Percentiles rank a stretch among this genome's conserved stretches.
Conservation (phyloP, 768 basidiomycete genomes). For the Lactarius trivialis region DNA sequence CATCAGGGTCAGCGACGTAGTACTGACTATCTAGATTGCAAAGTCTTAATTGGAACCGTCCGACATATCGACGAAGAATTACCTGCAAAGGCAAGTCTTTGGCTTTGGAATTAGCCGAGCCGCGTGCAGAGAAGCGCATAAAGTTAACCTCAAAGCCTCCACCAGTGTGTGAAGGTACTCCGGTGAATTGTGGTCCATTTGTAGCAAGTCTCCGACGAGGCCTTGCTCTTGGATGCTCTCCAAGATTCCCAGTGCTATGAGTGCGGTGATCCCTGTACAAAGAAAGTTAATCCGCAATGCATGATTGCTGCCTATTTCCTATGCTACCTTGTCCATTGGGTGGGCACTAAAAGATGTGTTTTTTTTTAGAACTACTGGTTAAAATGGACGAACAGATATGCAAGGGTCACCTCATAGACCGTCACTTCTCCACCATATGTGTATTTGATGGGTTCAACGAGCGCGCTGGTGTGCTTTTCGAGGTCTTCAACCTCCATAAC, state of each 20-base stretch:
- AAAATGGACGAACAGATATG: neutral
- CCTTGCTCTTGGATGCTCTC: slow-evolving; percentile 78
- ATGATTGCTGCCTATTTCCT: neutral
- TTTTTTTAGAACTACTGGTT: slow-evolving; percentile 1
- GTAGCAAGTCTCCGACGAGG: slow-evolving; percentile 56
- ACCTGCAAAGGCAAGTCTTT: slow-evolving; percentile 64
- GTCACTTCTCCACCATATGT: slow-evolving; percentile 83
- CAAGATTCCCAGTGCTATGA: slow-evolving; percentile 88
- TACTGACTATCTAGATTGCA: slow-evolving; percentile 62
- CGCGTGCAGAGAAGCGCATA: neutral
- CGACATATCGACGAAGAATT: slow-evolving; percentile 19
- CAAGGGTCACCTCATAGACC: slow-evolving; percentile 68
- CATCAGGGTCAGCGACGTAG: slow-evolving; percentile 89
- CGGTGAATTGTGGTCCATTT: slow-evolving; percentile 86
- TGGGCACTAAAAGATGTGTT: slow-evolving; percentile 51
- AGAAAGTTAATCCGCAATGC: neutral
- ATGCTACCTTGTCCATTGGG: slow-evolving; percentile 85
- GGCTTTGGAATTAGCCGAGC: neutral
- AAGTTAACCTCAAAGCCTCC: slow-evolving; percentile 68
- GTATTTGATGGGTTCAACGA: slow-evolving; percentile 89
- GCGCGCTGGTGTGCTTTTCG: slow-evolving; percentile 66
- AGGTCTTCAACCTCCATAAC: slow-evolving; percentile 94
- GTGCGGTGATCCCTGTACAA: slow-evolving; percentile 72
- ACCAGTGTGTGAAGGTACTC: slow-evolving; percentile 85
- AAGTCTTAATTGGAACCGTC: neutral